Evolutionary conservation across 2,329 filamentous ascomycete species (phyloP).

Genomic region (Hypomyces rosellus): DNA sequence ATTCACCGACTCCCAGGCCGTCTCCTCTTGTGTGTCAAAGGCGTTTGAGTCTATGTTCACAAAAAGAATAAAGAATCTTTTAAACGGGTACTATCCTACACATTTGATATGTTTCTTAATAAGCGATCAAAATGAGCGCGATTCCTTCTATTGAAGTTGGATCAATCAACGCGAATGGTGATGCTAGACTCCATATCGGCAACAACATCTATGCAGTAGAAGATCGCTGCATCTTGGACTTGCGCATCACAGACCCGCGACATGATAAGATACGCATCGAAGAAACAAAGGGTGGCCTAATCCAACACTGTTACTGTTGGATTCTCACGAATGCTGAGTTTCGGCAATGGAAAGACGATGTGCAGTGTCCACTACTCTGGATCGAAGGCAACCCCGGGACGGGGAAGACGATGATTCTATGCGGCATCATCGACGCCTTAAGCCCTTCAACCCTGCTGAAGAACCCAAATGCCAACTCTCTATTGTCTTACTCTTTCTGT

Average conservation of each 20-base stretch:
- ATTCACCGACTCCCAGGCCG: too few species aligned
- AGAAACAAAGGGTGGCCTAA: slow-evolving; percentile 27
- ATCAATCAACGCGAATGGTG: neutral
- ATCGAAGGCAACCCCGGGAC: slow-evolving; percentile 33
- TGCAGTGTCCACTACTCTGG: slow-evolving; percentile 21
- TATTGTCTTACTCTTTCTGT: slow-evolving; percentile 9
- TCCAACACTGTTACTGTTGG: slow-evolving; percentile 27
- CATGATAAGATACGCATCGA: slow-evolving; percentile 29
- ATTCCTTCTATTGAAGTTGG: too few species aligned
- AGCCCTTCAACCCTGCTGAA: neutral
- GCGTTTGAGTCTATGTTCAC: too few species aligned
- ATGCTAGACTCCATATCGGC: neutral
- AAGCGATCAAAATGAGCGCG: too few species aligned
- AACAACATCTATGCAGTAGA: neutral
- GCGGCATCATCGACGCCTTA: slow-evolving; percentile 24
- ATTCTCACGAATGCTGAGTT: slow-evolving; percentile 24
- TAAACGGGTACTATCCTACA: too few species aligned
- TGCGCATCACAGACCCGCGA: slow-evolving; percentile 20
- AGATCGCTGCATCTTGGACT: slow-evolving; percentile 14
- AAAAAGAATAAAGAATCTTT: too few species aligned
- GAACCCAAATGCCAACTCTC: neutral
- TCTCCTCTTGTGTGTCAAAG: too few species aligned
- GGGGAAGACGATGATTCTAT: slow-evolving; percentile 39
- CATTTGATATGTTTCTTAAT: too few species aligned
- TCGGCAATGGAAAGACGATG: slow-evolving; percentile 9